Percentiles rank a stretch among this genome's conserved stretches.
These are phyloP conservation scores for Daldinia sp. DNA, from an alignment of 2,329 filamentous ascomycete species.

Conservation along the genomic window DNA sequence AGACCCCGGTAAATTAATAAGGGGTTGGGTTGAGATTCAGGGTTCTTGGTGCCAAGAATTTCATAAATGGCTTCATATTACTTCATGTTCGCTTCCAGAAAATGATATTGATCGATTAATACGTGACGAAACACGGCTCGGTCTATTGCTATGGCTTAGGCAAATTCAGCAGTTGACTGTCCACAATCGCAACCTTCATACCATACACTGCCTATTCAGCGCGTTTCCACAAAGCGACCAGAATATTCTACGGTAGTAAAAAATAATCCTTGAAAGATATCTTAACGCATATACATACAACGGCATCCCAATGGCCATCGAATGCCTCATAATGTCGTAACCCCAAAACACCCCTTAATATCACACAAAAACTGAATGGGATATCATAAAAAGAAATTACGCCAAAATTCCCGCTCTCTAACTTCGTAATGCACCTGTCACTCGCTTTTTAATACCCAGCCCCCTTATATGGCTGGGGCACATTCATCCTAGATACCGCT, in stretches of 20 bases:
- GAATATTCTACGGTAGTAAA: no score
- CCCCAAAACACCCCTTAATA: neutral
- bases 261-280: no score
- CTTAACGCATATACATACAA: neutral
- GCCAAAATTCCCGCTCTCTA: neutral
- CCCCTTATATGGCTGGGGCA: conserved; percentile 23
- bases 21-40: neutral
- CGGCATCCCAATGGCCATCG: neutral
- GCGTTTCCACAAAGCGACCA: no score
- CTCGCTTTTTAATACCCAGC: neutral
- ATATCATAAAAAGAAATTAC: neutral
- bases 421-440: neutral
- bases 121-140: no score
- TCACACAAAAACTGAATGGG: neutral
- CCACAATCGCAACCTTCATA: neutral
- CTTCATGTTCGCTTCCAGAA: no score
- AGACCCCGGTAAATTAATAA: neutral
- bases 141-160: no score
- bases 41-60: neutral
- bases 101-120: no score
- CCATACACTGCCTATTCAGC: no score
- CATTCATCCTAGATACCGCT: conserved; percentile 18
- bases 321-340: neutral
- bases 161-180: no score
- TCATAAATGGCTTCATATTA: neutral